Evolutionary conservation across 2,329 filamentous ascomycete genomes (phyloP), one percentile per base, ranked within the genome.

Genomic region (Fusarium buharicum): DNA sequence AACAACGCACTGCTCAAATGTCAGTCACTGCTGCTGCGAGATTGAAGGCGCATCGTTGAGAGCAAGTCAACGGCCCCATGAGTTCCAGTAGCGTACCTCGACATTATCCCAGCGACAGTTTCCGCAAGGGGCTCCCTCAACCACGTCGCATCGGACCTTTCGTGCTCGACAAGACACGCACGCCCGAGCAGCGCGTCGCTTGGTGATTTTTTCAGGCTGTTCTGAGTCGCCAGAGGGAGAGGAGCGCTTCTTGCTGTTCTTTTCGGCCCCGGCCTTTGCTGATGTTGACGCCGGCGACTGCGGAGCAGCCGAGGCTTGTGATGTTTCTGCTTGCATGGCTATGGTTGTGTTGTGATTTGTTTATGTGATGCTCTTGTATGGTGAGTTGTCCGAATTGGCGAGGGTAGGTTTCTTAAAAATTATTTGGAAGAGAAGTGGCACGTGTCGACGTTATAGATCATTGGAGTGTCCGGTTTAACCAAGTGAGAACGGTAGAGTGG

Each of bases 121-220:
- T 52, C 91, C 93, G 76, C 92, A 96, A 2, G 92, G 92, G 38
- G 89, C 89, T 44, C 90, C 90, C 76, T 96, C 92, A 56, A 95
- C 92, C 53, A 97, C 93, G 79, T 97, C 93, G 80, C 93, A 97
- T 54, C 93, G 87, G 37, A 97, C 93, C 76, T 97, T 97, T 73
- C 93, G 88, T 54, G 90, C 88, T 70, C 93, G 86, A 77, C 93
- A 97, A 69, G 90, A 92, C 62, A 92, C 91, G 75, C 93, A 97
- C 16, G 93, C 93, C 69, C 94, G 91, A 10, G 93, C 92, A n/a
- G 93, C 93, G 72, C 93, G 86, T 71, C 93, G 85, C 78, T 97
- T 97, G 49, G 79, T 85, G 61, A 82, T 71, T 72, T 86, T 87
- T 57, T 77, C 73, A 11, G 76, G 71, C 12, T 70, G 70, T 17